phyloP scores from a whole-genome alignment of 345 rosid species.

The Citrus inodora region DNA sequence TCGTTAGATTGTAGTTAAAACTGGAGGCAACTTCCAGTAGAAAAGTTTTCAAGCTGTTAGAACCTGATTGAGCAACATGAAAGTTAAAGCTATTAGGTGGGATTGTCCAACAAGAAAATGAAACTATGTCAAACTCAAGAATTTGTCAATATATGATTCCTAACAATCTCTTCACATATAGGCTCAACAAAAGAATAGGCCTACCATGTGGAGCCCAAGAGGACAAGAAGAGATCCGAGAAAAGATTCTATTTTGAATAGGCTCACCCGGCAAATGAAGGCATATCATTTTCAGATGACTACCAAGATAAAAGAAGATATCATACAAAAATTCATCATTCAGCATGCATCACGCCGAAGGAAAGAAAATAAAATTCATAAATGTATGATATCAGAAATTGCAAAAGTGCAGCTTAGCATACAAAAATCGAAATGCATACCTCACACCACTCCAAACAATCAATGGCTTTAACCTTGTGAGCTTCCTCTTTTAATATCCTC shows the following conservation, averaged over 20 bases:
- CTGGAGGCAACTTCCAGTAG: neutral
- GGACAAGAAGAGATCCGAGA: neutral
- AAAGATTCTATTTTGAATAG: neutral
- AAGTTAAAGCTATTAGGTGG: neutral
- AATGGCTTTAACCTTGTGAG: slow-evolving; percentile 44
- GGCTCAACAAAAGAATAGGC: neutral
- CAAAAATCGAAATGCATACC: slow-evolving; percentile 25
- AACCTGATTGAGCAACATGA: neutral
- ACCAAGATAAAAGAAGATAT: neutral
- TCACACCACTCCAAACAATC: slow-evolving; percentile 63
- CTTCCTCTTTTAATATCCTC: slow-evolving; percentile 36
- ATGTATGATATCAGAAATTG: neutral
- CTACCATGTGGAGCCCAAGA: neutral
- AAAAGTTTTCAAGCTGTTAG: neutral
- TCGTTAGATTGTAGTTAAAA: slow-evolving; percentile 4
- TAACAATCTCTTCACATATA: neutral
- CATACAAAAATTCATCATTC: neutral
- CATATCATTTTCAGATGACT: neutral
- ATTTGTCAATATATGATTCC: neutral
- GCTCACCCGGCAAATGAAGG: neutral
- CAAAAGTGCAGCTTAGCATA: slow-evolving; percentile 1
- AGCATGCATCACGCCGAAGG: neutral
- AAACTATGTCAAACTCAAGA: neutral
- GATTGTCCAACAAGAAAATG: neutral
- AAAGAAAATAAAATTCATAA: neutral